phyloP scores from a whole-genome alignment of 148 eudicot species.

The Cornus controversa region DNA sequence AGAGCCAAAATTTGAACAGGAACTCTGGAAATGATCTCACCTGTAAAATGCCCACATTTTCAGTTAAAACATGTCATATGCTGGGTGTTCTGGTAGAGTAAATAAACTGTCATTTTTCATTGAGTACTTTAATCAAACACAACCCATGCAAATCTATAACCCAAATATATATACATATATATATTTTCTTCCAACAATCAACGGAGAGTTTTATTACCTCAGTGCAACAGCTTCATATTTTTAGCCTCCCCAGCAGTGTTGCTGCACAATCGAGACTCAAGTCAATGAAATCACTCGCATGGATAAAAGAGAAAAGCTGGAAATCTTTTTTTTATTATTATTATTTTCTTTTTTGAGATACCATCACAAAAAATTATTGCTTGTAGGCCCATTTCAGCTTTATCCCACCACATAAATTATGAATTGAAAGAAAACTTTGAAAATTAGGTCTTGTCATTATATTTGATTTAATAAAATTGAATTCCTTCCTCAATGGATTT shows the following conservation, averaged over 20 bases:
- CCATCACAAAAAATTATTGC: no score
- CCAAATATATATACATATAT: neutral
- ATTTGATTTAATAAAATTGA: no score
- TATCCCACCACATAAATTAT: no score
- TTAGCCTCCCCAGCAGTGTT: neutral
- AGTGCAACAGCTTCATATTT: neutral
- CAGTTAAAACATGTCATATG: neutral
- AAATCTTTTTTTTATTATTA: no score
- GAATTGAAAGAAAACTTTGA: no score
- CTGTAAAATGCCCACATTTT: neutral
- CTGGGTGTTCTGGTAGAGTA: neutral
- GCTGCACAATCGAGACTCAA: no score
- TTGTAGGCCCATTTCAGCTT: no score
- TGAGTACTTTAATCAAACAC: slow-evolving; percentile 3
- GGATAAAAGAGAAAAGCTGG: no score
- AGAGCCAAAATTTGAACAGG: neutral
- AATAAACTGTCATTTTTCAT: neutral
- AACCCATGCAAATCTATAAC: neutral
- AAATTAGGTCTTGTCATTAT: no score
- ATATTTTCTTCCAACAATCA: neutral
- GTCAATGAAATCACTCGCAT: no score
- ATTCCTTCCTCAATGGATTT: no score
- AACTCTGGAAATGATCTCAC: neutral
- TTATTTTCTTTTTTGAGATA: no score
- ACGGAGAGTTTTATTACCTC: neutral